Evolutionary conservation across 352 stramenopile species (phyloP).

Genomic region (Phytopythium delawarense): DNA sequence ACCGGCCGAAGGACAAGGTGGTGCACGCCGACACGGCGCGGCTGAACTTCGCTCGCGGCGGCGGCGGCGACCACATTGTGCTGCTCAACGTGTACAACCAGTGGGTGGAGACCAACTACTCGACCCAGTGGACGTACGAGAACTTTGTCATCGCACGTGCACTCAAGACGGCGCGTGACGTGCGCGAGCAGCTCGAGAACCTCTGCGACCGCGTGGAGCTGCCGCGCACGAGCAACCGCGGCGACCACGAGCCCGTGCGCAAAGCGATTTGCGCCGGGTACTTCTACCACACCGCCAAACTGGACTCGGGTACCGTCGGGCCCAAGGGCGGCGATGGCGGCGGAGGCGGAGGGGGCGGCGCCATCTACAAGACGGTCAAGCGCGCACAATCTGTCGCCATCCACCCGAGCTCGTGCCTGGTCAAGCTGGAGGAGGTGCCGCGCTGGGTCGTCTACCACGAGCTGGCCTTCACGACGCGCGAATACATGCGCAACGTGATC

Average conservation of each 20-base stretch:
- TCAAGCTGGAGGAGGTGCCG: constrained; percentile 87
- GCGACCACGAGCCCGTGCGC: constrained; percentile 92
- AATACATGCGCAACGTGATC: constrained; percentile 98
- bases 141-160: constrained; percentile 97
- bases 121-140: constrained; percentile 94
- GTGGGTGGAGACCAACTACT: constrained; percentile 98
- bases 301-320: constrained; percentile 89
- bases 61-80: constrained; percentile 96
- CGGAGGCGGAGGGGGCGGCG: not conserved
- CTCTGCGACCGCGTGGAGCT: constrained; percentile 99
- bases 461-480: constrained; percentile 98
- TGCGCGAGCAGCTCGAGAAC: constrained; percentile 98
- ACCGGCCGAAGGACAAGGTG: constrained; percentile 98
- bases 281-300: constrained; percentile 99
- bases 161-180: constrained; percentile 97
- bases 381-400: constrained; percentile 97
- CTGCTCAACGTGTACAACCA: constrained; percentile 98
- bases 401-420: constrained; percentile 97
- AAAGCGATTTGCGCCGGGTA: constrained; percentile 98
- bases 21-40: constrained; percentile 98
- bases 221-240: constrained; percentile 78
- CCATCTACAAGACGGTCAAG: constrained; percentile 98
- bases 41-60: constrained; percentile 96
- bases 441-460: constrained; percentile 99
- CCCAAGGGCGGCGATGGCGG: not conserved